Base-by-base conservation (phyloP, 768 basidiomycete species). In the Rickenella mellea region DNA sequence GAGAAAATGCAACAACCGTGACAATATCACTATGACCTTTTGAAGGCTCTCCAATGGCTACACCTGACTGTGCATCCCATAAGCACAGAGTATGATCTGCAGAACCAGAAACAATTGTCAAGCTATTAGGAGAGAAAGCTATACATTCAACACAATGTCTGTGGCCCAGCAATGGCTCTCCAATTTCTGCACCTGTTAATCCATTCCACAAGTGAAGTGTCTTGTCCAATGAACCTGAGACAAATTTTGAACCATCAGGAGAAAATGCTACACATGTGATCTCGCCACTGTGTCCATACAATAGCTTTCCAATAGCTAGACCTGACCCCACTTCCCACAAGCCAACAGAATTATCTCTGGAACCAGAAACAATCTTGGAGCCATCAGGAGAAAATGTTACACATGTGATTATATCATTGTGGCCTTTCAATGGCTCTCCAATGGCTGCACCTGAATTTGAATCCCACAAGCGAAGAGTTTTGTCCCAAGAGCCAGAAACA, bases 361-460 rank as follows among this genome's bases (percentile, higher is more conserved):
- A 20, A 41, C 49, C 43, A 4, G 37, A 42, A 17, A 45, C 12
- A 26, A 50, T 40, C 12, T 46, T 43, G 12, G 46, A 42, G 39
- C 37, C 45, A 42, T 50, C 48, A 27, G 48, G 44, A n/a, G 50
- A 40, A 27, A 51, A 51, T 21, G 17, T 30, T 24, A 45, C 39
- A n/a, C n/a, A n/a, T n/a, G n/a, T n/a, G n/a, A n/a, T n/a, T n/a
- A n/a, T n/a, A n/a, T n/a, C n/a, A n/a, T n/a, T n/a, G n/a, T n/a
- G n/a, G n/a, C n/a, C n/a, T n/a, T n/a, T n/a, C n/a, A n/a, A n/a
- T n/a, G n/a, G n/a, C n/a, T n/a, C n/a, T n/a, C n/a, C n/a, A n/a
- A n/a, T n/a, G n/a, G n/a, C n/a, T n/a, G n/a, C n/a, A n/a, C n/a
- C n/a, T n/a, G n/a, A n/a, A n/a, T n/a, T n/a, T n/a, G n/a, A n/a